Base-by-base conservation (phyloP, 1,284 basidiomycete genomes). In the Stereum hirsutum region DNA sequence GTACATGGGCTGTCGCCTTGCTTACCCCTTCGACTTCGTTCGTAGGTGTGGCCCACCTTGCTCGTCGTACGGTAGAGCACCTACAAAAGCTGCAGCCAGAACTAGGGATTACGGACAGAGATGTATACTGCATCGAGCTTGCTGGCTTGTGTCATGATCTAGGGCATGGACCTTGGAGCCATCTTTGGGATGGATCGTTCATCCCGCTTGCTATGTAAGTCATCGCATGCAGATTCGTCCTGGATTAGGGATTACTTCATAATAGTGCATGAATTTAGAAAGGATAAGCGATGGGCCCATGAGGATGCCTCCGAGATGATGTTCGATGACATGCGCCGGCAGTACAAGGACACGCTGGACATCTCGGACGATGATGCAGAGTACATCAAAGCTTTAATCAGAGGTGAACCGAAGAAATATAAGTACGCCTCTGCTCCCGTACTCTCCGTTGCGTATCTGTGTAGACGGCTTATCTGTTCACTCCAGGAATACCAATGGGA, bases 41-140 rank as follows among this genome's bases (percentile, higher is more conserved):
- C n/a, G n/a, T n/a, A 85, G 84, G 85, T 26, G 82, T 88, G 20
- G 81, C 77, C 2, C 73, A 78, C 57, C 72, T 89, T n/a, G 78
- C 82, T 0, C 70, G 80, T 23, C 61, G 64, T 21, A 70, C 87
- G 62, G 75, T 70, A 2, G 62, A 67, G 15, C 75, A 75, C 50
- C 62, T 89, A 3, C 65, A 72, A 47, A 54, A 62, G n/a, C 63
- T 61, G 4, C 86, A 89, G 51, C 76, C 75, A 0, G 65, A 74
- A 8, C 68, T 89, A 0, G 61, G 59, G 0, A 86, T 89, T 48
- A 78, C 75, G 1, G 69, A 79, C 17, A 67, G 81, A 21, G 83
- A 87, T 46, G 64, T 84, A 6, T 65, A 69, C 27, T 85, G 81
- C 45, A 78, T 85, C 1, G 74, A 79, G 37, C 65, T 85, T 15